Evolutionary conservation across 192 early-diverging fungal species (phyloP).

Genomic region (Pilobolus umbonatus): DNA sequence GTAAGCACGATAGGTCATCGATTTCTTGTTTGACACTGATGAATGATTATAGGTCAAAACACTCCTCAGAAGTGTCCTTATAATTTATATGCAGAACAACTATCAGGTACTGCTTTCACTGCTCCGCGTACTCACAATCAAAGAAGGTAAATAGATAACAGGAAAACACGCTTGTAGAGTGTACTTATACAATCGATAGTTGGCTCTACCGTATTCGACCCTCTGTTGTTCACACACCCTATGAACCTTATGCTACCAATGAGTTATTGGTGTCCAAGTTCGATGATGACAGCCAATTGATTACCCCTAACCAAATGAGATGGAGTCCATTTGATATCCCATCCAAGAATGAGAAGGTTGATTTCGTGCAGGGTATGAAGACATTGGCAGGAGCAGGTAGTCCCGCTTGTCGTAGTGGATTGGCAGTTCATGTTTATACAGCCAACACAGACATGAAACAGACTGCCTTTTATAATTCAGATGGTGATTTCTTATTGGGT

Average conservation of each 20-base stretch:
- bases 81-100: conserved; percentile 89
- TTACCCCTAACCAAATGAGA: conserved; percentile 84
- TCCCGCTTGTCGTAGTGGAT: conserved; percentile 66
- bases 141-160: conserved; percentile 44
- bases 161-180: neutral
- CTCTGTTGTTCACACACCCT: conserved; percentile 80
- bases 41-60: conserved; percentile 66
- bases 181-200: conserved; percentile 29
- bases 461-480: conserved; percentile 81
- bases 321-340: conserved; percentile 89
- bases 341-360: conserved; percentile 39
- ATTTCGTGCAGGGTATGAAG: conserved; percentile 83
- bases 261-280: conserved; percentile 59
- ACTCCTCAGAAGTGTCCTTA: conserved; percentile 88
- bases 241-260: conserved; percentile 25
- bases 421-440: conserved; percentile 82
- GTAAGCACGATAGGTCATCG: conserved; percentile 27
- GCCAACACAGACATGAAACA: conserved; percentile 74
- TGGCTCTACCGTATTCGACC: conserved; percentile 98
- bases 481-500: conserved; percentile 92
- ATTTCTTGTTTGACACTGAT: neutral
- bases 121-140: conserved; percentile 75
- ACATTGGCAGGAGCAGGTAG: conserved; percentile 86
- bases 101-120: conserved; percentile 91
- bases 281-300: conserved; percentile 39